Percentiles rank a stretch among this genome's conserved stretches.
Evolutionary conservation across 1,284 basidiomycete genomes (phyloP).

Genomic region (Trametes versicolor): DNA sequence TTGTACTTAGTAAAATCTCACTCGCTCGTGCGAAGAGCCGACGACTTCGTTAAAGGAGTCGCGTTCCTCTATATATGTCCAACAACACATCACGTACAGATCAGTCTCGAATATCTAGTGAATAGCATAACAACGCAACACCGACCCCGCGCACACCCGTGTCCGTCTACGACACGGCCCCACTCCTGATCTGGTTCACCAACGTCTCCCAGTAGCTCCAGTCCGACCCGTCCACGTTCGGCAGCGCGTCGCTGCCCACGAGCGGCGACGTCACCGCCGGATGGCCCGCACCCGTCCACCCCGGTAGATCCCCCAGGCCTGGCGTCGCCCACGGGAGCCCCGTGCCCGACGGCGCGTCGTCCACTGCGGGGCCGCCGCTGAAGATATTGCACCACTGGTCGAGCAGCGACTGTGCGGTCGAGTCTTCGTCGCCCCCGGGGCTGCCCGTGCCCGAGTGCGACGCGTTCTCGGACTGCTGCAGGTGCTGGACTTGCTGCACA

Average conservation of each 20-base stretch:
- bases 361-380: constrained; percentile 66
- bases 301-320: constrained; percentile 64
- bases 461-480: constrained; percentile 57
- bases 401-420: constrained; percentile 75
- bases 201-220: constrained; percentile 86
- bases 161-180: constrained; percentile 44
- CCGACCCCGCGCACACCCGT: background rate
- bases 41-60: background rate
- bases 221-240: constrained; percentile 71
- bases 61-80: background rate
- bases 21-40: no score
- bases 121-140: background rate
- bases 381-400: constrained; percentile 86
- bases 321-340: constrained; percentile 71
- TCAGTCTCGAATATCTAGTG: background rate
- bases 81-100: background rate
- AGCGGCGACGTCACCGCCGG: constrained; percentile 33
- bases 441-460: constrained; percentile 54
- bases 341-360: constrained; percentile 57
- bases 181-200: constrained; percentile 77
- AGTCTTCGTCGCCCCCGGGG: constrained; percentile 78
- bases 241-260: constrained; percentile 42
- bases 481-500: constrained; percentile 51
- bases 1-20: no score
- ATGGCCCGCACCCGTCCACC: constrained; percentile 59